Conservation (phyloP, 495 filamentous ascomycete species). For the Oidiodendron maius region DNA sequence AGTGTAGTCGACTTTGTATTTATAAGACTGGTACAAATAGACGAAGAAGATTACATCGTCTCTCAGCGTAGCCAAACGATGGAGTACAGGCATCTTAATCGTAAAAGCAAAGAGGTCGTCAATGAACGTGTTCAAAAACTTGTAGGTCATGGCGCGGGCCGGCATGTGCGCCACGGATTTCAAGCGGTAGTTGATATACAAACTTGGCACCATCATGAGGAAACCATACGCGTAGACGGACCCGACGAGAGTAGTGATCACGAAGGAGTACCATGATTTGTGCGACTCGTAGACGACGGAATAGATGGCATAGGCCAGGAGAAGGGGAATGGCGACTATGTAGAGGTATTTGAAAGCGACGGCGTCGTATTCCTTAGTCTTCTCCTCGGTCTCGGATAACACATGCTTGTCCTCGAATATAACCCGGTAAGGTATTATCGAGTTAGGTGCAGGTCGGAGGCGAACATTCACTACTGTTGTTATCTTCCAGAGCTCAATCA, state of each 20-base stretch:
- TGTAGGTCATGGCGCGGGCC: conserved; percentile 91
- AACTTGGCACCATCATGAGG: conserved; percentile 95
- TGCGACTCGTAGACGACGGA: conserved; percentile 89
- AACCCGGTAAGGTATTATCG: conserved; percentile 75
- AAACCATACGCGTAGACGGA: conserved; percentile 98
- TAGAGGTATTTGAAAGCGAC: conserved; percentile 98
- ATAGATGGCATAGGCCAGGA: conserved; percentile 85
- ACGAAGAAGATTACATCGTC: conserved; percentile 99
- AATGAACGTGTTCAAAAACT: conserved; percentile 77
- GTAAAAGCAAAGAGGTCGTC: conserved; percentile 90
- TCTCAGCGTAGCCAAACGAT: conserved; percentile 87
- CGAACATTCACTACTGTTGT: conserved; percentile 95
- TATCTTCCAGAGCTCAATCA: conserved; percentile 96
- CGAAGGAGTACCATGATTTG: conserved; percentile 96
- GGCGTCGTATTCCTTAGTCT: conserved; percentile 96
- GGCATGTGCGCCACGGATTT: conserved; percentile 98
- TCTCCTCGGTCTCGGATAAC: conserved; percentile 88
- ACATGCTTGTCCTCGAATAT: conserved; percentile 96
- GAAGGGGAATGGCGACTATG: conserved; percentile 79
- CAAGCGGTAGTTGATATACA: conserved; percentile 98
- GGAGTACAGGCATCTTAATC: conserved; percentile 96
- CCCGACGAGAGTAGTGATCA: conserved; percentile 85
- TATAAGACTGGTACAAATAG: conserved; percentile 92
- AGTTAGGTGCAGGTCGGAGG: conserved; percentile 56
- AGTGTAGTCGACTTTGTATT: conserved; percentile 87